Percentiles rank a stretch among this genome's conserved stretches.
These are phyloP conservation scores for Aspergillus pseudoterreus DNA, from an alignment of 2,329 filamentous ascomycete species.

Conservation along the genomic window DNA sequence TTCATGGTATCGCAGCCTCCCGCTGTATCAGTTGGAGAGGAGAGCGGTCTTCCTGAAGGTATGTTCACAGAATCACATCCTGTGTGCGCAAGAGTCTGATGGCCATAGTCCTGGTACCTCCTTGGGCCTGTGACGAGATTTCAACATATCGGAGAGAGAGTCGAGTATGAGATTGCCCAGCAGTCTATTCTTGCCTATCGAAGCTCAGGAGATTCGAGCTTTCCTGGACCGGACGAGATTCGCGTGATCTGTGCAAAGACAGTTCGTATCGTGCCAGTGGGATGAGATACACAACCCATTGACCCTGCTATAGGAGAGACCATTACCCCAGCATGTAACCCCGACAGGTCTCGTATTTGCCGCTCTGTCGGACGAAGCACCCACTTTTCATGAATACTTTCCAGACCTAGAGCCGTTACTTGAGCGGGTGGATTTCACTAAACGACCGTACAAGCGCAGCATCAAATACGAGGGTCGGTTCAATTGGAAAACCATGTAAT, in stretches of 20 bases:
- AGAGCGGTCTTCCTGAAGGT: constrained; percentile 50
- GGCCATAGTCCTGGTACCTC: constrained; percentile 49
- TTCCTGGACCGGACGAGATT: constrained; percentile 33
- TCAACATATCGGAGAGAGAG: constrained; percentile 35
- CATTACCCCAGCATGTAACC: constrained; percentile 42
- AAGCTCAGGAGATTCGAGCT: constrained; percentile 25
- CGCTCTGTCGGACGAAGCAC: constrained; percentile 47
- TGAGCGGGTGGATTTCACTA: constrained; percentile 51
- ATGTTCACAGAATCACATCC: not conserved
- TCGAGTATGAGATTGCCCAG: constrained; percentile 51
- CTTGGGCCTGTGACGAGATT: constrained; percentile 53
- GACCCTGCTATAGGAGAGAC: constrained; percentile 10
- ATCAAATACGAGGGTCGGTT: constrained; percentile 56
- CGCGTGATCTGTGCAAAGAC: constrained; percentile 35
- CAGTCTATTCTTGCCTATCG: constrained; percentile 39
- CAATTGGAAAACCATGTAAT: constrained; percentile 58
- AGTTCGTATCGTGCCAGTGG: constrained; percentile 17
- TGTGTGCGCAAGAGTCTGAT: constrained; percentile 2
- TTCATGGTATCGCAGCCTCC: constrained; percentile 50
- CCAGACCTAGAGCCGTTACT: constrained; percentile 49
- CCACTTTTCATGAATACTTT: constrained; percentile 52
- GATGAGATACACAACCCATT: not conserved
- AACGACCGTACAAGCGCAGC: constrained; percentile 49
- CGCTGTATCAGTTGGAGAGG: constrained; percentile 50
- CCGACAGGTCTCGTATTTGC: constrained; percentile 52